phyloP scores from a whole-genome alignment of 139 green algal genomes.

The Penium margaritaceum region DNA sequence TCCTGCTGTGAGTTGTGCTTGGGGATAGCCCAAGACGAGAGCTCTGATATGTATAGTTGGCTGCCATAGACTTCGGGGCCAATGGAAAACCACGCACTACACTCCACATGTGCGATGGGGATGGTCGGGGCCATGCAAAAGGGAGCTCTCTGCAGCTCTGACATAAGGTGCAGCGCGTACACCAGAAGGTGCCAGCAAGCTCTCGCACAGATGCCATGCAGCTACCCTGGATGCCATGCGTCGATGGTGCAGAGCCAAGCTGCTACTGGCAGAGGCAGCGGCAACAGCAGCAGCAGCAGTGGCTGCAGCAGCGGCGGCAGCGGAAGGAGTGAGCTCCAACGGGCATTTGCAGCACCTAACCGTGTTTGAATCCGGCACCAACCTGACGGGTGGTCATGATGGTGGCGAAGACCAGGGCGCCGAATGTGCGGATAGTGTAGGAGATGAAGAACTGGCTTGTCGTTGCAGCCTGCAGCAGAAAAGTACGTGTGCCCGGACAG shows the following conservation, averaged over 20 bases:
- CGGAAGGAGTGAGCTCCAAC: neutral
- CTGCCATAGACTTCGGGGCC: too few species aligned
- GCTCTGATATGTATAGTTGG: neutral
- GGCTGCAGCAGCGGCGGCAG: neutral
- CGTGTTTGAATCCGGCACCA: neutral
- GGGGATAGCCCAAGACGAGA: neutral
- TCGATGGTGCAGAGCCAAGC: neutral
- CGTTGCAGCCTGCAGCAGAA: conserved; percentile 22
- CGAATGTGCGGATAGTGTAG: conserved; percentile 67
- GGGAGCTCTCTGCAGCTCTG: neutral
- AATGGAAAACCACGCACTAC: neutral
- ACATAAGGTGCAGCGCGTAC: neutral
- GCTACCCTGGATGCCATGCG: neutral
- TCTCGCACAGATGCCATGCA: neutral
- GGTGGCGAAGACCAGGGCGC: conserved; percentile 76
- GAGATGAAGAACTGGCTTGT: conserved; percentile 69
- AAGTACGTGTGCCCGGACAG: neutral
- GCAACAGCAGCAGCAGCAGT: neutral
- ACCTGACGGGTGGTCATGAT: conserved; percentile 79
- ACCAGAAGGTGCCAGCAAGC: neutral
- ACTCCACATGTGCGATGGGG: neutral
- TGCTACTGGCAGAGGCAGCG: neutral
- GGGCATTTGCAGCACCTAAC: neutral
- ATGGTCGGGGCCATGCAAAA: neutral
- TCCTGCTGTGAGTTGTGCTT: too few species aligned